Conservation (phyloP, 2,329 filamentous ascomycete genomes). For the Laburnicola sp. region DNA sequence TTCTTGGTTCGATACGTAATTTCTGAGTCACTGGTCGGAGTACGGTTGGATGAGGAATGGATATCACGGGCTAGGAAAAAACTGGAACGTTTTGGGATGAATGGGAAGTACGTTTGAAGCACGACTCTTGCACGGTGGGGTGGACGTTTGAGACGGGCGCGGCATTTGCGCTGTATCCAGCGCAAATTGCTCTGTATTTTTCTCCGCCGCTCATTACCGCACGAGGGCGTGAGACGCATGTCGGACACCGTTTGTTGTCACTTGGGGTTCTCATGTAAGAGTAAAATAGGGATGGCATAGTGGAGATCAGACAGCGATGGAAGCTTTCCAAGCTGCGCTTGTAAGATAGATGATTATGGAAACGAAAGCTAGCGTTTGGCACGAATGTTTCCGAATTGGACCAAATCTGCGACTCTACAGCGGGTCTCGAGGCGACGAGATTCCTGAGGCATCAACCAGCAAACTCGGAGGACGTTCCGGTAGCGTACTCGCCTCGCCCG, state of each 20-base stretch:
- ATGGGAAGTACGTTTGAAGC: not conserved
- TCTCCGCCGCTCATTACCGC: not conserved
- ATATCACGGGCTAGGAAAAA: constrained; percentile 1
- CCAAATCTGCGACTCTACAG: not conserved
- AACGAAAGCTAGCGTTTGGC: not conserved
- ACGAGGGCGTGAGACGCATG: not conserved
- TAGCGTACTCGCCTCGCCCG: not conserved
- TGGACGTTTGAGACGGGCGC: not conserved
- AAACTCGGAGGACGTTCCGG: not conserved
- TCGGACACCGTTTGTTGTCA: not conserved
- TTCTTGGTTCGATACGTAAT: not conserved
- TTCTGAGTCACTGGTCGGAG: not conserved
- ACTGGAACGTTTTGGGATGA: not conserved
- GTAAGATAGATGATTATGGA: not conserved
- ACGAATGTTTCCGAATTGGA: not conserved
- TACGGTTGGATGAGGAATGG: not conserved
- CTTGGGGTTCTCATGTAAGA: not conserved
- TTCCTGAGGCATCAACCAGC: not conserved
- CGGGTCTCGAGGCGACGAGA: not conserved
- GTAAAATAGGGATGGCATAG: not conserved
- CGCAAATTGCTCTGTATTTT: constrained; percentile 1
- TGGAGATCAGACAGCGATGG: not conserved
- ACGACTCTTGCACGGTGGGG: not conserved
- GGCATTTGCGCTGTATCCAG: not conserved
- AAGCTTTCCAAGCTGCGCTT: not conserved